phyloP scores from a whole-genome alignment of 23 red algal genomes.

The Gracilaria gracilis region DNA sequence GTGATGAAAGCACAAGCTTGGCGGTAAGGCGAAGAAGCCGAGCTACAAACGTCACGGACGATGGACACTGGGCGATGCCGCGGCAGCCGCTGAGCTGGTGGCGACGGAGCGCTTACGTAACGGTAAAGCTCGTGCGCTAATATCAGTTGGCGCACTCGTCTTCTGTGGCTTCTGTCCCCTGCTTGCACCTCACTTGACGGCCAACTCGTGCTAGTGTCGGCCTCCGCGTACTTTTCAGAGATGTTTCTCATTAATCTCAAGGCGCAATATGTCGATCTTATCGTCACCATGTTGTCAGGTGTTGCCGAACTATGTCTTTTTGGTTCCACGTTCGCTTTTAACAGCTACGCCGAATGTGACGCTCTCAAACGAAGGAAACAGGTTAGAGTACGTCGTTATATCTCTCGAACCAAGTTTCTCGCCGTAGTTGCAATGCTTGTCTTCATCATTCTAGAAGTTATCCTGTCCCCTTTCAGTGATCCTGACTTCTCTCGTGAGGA shows the following conservation, averaged over 20 bases:
- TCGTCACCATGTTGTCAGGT: neutral
- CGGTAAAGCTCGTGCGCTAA: too few species aligned
- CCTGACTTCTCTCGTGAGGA: neutral
- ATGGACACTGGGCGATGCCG: too few species aligned
- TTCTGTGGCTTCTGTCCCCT: too few species aligned
- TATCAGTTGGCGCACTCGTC: too few species aligned
- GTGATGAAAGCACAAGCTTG: too few species aligned
- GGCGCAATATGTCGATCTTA: neutral
- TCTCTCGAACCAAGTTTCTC: neutral
- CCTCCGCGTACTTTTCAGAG: too few species aligned
- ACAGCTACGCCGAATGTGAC: neutral
- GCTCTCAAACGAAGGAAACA: neutral
- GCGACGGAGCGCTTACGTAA: too few species aligned
- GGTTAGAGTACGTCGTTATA: neutral
- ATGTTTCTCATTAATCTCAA: slow-evolving; percentile 2
- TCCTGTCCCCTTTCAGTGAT: slow-evolving; percentile 4
- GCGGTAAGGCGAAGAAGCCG: too few species aligned
- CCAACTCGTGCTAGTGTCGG: too few species aligned
- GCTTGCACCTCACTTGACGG: too few species aligned
- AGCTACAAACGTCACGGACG: too few species aligned
- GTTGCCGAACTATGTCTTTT: neutral
- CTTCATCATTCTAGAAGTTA: slow-evolving; percentile 7
- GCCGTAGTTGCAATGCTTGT: neutral
- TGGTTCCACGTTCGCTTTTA: neutral
- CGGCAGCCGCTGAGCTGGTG: too few species aligned